phyloP scores from a whole-genome alignment of 192 early-diverging fungal genomes.

The Backusella tarrabulga region DNA sequence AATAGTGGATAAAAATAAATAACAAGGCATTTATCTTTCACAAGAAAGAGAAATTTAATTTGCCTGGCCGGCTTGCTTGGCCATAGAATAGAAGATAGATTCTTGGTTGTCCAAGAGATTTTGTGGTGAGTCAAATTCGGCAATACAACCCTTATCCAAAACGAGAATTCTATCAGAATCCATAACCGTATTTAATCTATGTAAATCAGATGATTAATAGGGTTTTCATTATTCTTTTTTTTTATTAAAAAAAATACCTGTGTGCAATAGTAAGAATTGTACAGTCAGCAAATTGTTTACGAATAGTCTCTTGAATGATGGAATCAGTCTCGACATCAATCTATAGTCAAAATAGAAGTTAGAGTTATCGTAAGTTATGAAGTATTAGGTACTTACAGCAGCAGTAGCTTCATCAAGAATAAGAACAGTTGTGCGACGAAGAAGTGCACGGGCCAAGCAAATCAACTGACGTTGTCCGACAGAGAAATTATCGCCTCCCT shows the following conservation, averaged over 20 bases:
- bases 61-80: conserved; percentile 44
- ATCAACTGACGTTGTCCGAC: conserved; percentile 73
- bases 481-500: conserved; percentile 84
- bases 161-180: conserved; percentile 72
- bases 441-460: conserved; percentile 63
- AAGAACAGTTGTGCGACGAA: conserved; percentile 71
- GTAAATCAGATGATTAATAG: no score
- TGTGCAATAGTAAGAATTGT: conserved; percentile 78
- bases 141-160: conserved; percentile 67
- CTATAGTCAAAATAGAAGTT: conserved; percentile 14
- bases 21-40: background rate
- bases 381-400: conserved; percentile 32
- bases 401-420: conserved; percentile 90
- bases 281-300: conserved; percentile 67
- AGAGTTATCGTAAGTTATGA: background rate
- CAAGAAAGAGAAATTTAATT: conserved; percentile 12
- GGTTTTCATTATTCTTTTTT: no score
- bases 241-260: conserved; percentile 29
- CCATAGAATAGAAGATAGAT: conserved; percentile 43
- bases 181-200: conserved; percentile 74
- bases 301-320: conserved; percentile 75
- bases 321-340: conserved; percentile 59
- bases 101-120: conserved; percentile 49
- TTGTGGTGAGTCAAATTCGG: conserved; percentile 71
- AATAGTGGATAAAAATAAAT: background rate